Evolutionary conservation across 805 yeast species (phyloP), one percentile per base, ranked within the genome.

Genomic region (Candida tallmaniae): DNA sequence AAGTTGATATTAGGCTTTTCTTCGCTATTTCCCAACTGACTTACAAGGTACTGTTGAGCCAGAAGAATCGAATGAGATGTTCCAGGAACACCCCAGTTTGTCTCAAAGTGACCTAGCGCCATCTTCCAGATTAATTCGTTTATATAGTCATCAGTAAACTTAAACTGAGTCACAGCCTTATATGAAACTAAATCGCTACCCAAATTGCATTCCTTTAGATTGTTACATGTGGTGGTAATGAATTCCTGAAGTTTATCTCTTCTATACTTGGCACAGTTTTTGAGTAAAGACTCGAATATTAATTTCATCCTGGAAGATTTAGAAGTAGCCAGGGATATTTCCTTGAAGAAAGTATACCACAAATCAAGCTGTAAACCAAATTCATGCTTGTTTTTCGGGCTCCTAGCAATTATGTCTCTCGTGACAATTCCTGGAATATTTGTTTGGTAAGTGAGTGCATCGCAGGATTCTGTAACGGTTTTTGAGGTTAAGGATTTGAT

Each of bases 381-480:
- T 25, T 67, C 72, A 5, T 51, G 43, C 14, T 41, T 39, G 5
- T 56, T 50, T 35, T 49, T 37, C 1, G 72, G 70, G 1, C 67
- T 54, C 29, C 76, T 51, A 1, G 52, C 40, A 2, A 68, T 44
- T 4, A 70, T 46, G 38, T 71, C 74, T 1, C 56, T 49, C 1
- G 56, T 30, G 1, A 71, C 54, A 45, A 62, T 66, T 1, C 61
- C 45, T 0, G 77, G 76, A 11, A 68, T 52, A 2, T 48, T 41
- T 1, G 50, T 34, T 7, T 51, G 38, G 12, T 58, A 54, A 0
- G 56, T 31, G 7, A 71, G 44, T 2, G 58, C 39, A 2, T 39
- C 24, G 36, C 73, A 68, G 3, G 70, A 59, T 2, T 45, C 48
- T 5, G 51, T 41, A 8, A 70, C 51, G 25, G 42, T 47, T 0